Evolutionary conservation across 2,329 filamentous ascomycete genomes (phyloP).

Genomic region (Cordyceps cicadae): DNA sequence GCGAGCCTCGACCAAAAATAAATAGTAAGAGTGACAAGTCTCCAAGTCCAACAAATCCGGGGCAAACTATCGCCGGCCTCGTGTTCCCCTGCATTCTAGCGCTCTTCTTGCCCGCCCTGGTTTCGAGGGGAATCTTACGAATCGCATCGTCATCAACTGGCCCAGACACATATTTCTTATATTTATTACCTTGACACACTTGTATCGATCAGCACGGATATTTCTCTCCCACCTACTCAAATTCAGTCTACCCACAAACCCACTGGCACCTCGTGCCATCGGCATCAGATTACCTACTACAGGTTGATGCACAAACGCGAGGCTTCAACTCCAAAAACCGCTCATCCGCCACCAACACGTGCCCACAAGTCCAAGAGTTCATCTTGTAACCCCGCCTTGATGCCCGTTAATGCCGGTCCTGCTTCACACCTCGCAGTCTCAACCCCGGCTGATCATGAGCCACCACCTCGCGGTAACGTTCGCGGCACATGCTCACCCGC

Average conservation of each 20-base stretch:
- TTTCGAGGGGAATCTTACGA: background rate
- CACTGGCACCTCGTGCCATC: background rate
- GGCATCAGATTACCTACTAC: background rate
- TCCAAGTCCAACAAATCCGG: background rate
- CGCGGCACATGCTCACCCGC: background rate
- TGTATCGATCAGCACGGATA: background rate
- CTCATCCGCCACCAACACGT: background rate
- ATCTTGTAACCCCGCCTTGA: background rate
- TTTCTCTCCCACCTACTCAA: background rate
- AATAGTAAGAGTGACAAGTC: background rate
- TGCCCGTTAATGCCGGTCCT: background rate
- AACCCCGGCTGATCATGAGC: background rate
- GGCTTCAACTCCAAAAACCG: background rate
- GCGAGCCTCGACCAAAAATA: constrained; percentile 2
- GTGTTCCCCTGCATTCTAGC: background rate
- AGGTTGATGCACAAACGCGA: background rate
- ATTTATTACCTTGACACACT: too few relatives aligned
- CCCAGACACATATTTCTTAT: background rate
- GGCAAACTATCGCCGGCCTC: background rate
- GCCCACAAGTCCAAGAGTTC: background rate
- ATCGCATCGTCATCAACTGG: background rate
- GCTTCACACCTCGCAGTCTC: background rate
- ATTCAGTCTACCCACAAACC: background rate
- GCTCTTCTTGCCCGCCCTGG: background rate
- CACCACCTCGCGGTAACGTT: background rate